phyloP scores from a whole-genome alignment of 2,329 filamentous ascomycete species.

The Akanthomyces uredinophilus region DNA sequence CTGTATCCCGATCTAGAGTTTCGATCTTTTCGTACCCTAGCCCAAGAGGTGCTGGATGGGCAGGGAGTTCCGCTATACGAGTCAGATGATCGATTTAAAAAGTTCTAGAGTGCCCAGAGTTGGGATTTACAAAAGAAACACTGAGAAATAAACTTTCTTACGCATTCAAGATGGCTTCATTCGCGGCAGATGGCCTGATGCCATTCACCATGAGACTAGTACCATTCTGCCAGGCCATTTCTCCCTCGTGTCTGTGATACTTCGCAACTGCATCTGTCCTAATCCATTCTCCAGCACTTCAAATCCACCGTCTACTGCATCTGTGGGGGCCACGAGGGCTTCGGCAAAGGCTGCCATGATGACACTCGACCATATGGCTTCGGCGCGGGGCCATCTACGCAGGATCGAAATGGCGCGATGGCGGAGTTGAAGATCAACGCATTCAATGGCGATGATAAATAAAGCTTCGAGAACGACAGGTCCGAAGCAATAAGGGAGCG shows the following conservation, averaged over 20 bases:
- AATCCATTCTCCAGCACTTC: constrained; percentile 1
- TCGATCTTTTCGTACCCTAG: neutral
- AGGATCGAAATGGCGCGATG: neutral
- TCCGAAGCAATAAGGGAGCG: neutral
- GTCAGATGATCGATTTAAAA: neutral
- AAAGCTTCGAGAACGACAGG: neutral
- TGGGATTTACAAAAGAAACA: too few species aligned
- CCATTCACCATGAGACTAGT: neutral
- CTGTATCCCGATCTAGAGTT: neutral
- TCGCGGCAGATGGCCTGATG: neutral
- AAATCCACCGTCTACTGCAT: neutral
- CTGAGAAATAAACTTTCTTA: too few species aligned
- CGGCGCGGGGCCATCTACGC: neutral
- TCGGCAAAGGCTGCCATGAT: constrained; percentile 8
- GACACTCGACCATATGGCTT: constrained; percentile 8
- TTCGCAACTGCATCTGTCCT: neutral
- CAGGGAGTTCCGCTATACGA: neutral
- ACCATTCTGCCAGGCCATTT: constrained; percentile 1
- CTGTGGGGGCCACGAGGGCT: neutral
- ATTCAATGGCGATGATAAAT: neutral
- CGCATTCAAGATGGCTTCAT: too few species aligned
- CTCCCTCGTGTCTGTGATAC: neutral
- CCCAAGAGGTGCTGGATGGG: neutral
- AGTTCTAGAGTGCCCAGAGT: neutral
- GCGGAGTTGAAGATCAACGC: neutral